Base-by-base conservation (phyloP, 495 filamentous ascomycete genomes). In the Lentithecium fluviatile region DNA sequence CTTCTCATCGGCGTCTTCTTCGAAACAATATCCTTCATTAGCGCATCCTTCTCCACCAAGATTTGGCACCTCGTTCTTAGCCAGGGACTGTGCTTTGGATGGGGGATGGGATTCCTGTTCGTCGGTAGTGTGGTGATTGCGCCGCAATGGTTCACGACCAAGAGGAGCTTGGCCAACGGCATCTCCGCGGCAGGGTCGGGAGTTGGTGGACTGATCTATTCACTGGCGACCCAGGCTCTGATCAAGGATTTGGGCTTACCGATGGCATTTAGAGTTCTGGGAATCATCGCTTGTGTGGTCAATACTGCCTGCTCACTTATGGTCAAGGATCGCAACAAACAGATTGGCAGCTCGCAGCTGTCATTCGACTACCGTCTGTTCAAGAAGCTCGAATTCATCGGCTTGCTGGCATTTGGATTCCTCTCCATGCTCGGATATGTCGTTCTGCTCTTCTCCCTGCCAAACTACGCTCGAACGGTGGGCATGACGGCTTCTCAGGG, bases 31-130 rank as follows among this genome's bases (percentile, higher is more conserved):
- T 74, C 75, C 25, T 62, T 78, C 15, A 71, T 83, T 26, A 73
- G 71, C 4, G 79, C 81, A 0, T 77, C 77, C 24, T 82, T 80
- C 65, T 70, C 78, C 3, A 55, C 32, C 4, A 26, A 68, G 11
- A 76, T 78, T 2, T 83, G 78, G 78, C 79, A 82, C 11, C 73
- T 84, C 0, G 84, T 90, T 56, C 80, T 95, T 2, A 83, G 81
- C 52, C 89, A 94, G 69, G 90, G 89, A 10, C 73, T 92, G 7
- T 82, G 85, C 51, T 88, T 94, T 58, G 89, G 90, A 25, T 70
- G 84, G 42, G 90, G 87, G 0, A 81, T 91, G 74, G 88, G 89
- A 1, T 87, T 94, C 56, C 79, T 85, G 19, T 95, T 90, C 72
- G 87, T 86, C 7, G 79, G 83, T 20, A 86, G 82, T 24, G 84